A percentile compares a stretch with the other conserved stretches of the same genome.
These are phyloP conservation scores for Candida freyschussii DNA, from an alignment of 1,139 yeast genomes.

Conservation along the genomic window DNA sequence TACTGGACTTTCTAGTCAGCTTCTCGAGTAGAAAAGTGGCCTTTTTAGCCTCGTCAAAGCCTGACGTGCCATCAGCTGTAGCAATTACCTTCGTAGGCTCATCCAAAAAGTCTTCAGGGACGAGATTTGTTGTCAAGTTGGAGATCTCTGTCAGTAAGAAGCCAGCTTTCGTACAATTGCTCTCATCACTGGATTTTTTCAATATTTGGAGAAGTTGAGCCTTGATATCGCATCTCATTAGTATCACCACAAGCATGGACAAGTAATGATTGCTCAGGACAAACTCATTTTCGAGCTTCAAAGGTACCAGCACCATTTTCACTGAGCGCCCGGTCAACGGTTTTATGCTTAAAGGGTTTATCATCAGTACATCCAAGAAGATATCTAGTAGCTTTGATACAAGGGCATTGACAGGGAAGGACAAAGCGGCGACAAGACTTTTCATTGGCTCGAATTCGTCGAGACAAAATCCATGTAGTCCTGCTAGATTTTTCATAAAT, in stretches of 20 bases:
- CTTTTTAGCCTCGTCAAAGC: too few relatives aligned
- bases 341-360: constrained; percentile 41
- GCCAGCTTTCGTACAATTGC: constrained; percentile 55
- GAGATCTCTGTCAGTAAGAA: constrained; percentile 59
- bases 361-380: constrained; percentile 60
- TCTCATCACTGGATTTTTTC: constrained; percentile 40
- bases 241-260: constrained; percentile 50
- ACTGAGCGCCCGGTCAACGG: constrained; percentile 18
- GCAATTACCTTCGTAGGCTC: too few relatives aligned
- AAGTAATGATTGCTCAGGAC: constrained; percentile 52
- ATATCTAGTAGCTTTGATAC: constrained; percentile 68
- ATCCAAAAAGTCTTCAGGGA: constrained; percentile 27
- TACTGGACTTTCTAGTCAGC: constrained; percentile 38
- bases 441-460: constrained; percentile 53
- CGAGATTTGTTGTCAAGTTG: constrained; percentile 47
- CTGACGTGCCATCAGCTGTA: too few relatives aligned
- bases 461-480: constrained; percentile 62
- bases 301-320: constrained; percentile 23
- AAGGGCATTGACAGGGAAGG: constrained; percentile 49
- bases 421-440: constrained; percentile 58
- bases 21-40: constrained; percentile 34
- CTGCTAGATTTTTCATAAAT: constrained; percentile 71
- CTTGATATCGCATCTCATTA: constrained; percentile 54
- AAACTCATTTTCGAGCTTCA: constrained; percentile 29
- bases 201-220: constrained; percentile 45